Percentiles rank a stretch among this genome's conserved stretches.
phyloP scores from a whole-genome alignment of 2,329 filamentous ascomycete genomes.

The Claviceps quebecensis region DNA sequence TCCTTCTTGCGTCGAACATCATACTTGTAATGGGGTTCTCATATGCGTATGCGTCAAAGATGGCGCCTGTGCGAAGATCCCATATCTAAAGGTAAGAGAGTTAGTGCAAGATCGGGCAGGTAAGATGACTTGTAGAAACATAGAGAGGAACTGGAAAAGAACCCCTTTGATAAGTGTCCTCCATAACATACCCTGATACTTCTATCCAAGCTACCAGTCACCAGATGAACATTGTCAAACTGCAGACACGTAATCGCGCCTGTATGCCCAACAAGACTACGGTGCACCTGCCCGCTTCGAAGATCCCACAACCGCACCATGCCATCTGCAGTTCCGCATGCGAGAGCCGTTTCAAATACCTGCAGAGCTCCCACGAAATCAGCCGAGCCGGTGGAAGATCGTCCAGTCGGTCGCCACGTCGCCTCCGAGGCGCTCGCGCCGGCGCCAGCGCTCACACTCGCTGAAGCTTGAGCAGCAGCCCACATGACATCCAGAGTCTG shows the following conservation, averaged over 20 bases:
- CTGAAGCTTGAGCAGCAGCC: constrained; percentile 83
- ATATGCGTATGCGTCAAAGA: constrained; percentile 92
- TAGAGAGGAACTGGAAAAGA: too few relatives aligned
- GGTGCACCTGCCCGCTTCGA: constrained; percentile 89
- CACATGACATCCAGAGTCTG: constrained; percentile 96
- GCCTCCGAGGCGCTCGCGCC: constrained; percentile 42
- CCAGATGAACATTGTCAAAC: constrained; percentile 89
- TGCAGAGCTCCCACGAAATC: constrained; percentile 93
- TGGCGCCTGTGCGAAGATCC: constrained; percentile 92
- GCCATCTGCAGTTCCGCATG: constrained; percentile 91
- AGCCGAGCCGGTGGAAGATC: constrained; percentile 48
- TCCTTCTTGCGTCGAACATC: constrained; percentile 89
- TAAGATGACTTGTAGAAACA: too few relatives aligned
- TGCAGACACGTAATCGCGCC: constrained; percentile 87
- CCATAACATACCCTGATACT: constrained; percentile 69
- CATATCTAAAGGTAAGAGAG: constrained; percentile 56
- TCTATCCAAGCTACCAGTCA: constrained; percentile 83
- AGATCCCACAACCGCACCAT: constrained; percentile 97
- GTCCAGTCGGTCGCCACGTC: constrained; percentile 60
- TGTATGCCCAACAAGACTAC: constrained; percentile 89
- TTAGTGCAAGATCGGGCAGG: too few relatives aligned
- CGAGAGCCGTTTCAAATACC: constrained; percentile 88
- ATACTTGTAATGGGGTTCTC: constrained; percentile 84
- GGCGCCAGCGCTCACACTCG: constrained; percentile 40
- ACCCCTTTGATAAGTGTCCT: not conserved